Evolutionary conservation across 805 yeast species (phyloP).

Genomic region (Ogataea paradorogensis): DNA sequence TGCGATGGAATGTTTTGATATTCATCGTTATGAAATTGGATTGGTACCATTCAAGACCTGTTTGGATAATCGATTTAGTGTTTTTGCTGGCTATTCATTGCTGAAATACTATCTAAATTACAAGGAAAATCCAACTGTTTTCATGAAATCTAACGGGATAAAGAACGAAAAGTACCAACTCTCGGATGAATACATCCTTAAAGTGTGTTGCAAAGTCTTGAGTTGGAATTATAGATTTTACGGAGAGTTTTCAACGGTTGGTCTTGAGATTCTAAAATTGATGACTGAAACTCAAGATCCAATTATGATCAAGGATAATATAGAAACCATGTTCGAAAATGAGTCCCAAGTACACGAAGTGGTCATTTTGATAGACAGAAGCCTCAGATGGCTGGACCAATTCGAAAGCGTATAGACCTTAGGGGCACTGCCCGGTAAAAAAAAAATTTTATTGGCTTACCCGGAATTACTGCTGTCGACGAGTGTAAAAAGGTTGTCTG

Average conservation of each 20-base stretch:
- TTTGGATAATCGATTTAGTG: conserved; percentile 56
- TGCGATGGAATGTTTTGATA: conserved; percentile 52
- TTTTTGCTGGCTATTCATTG: conserved; percentile 51
- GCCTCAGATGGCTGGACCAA: conserved; percentile 31
- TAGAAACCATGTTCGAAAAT: conserved; percentile 38
- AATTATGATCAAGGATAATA: conserved; percentile 37
- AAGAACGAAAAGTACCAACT: conserved; percentile 18
- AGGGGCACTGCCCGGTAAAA: conserved; percentile 8
- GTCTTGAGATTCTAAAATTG: conserved; percentile 40
- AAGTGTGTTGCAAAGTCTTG: conserved; percentile 45
- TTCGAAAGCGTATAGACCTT: conserved; percentile 17
- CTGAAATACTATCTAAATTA: conserved; percentile 42
- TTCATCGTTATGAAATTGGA: conserved; percentile 46
- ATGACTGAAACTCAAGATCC: conserved; percentile 38
- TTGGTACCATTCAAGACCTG: conserved; percentile 55
- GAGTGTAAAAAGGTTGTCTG: conserved; percentile 15
- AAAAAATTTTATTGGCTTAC: conserved; percentile 6
- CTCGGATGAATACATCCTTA: conserved; percentile 38
- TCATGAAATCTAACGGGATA: conserved; percentile 25
- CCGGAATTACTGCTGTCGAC: conserved; percentile 11
- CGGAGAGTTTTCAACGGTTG: conserved; percentile 46
- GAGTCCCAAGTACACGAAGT: conserved; percentile 18
- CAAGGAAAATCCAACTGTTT: conserved; percentile 20
- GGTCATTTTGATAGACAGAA: conserved; percentile 26
- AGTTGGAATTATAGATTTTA: conserved; percentile 69